Conservation (phyloP, 2,329 filamentous ascomycete species). For the Venturia asperata region DNA sequence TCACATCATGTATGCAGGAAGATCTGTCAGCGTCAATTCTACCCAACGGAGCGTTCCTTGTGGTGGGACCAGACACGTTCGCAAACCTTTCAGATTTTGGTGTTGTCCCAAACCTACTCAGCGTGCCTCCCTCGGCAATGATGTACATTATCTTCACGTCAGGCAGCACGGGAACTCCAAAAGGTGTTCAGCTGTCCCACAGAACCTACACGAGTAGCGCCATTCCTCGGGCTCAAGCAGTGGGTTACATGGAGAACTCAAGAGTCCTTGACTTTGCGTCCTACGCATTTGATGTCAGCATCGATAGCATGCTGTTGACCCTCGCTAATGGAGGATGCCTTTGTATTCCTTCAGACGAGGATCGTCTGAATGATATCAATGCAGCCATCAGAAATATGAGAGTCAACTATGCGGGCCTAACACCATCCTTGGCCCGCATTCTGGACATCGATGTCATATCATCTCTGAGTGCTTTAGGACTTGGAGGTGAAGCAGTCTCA, state of each 20-base stretch:
- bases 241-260: conserved; percentile 37
- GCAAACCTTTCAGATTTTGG: conserved; percentile 4
- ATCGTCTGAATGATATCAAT: conserved; percentile 46
- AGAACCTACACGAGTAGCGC: conserved; percentile 66
- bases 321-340: conserved; percentile 46
- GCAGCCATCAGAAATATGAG: conserved; percentile 46
- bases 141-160: conserved; percentile 83
- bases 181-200: conserved; percentile 73
- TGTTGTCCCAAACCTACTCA: conserved; percentile 12
- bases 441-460: conserved; percentile 37
- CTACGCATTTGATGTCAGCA: conserved; percentile 71
- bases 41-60: neutral
- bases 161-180: conserved; percentile 72
- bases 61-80: conserved; percentile 7
- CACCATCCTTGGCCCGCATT: conserved; percentile 47
- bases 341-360: conserved; percentile 49
- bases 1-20: conserved; percentile 20
- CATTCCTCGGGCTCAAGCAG: conserved; percentile 28
- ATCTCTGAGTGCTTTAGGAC: conserved; percentile 33
- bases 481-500: conserved; percentile 38
- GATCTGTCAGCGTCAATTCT: conserved; percentile 11
- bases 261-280: conserved; percentile 75
- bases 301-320: conserved; percentile 21
- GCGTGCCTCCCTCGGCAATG: conserved; percentile 38
- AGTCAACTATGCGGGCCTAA: conserved; percentile 50